Conservation (phyloP, 2,329 filamentous ascomycete species). For the Didymella exigua region DNA sequence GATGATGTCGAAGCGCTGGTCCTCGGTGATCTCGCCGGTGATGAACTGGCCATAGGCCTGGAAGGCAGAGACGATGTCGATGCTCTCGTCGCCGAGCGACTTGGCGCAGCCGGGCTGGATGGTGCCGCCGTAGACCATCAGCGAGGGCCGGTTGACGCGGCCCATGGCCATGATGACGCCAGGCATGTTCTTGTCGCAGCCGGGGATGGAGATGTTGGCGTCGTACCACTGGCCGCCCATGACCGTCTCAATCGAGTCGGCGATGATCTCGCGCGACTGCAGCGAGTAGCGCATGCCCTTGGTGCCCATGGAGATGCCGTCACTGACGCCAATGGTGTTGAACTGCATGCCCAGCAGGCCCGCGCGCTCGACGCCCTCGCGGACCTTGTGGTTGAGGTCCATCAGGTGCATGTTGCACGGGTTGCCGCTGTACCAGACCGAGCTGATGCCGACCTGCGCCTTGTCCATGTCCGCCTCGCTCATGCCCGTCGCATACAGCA, state of each 20-base stretch:
- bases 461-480: conserved; percentile 89
- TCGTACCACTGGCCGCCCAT: conserved; percentile 92
- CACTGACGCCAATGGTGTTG: conserved; percentile 97
- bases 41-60: conserved; percentile 80
- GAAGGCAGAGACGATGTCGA: conserved; percentile 92
- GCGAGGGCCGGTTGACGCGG: conserved; percentile 85
- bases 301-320: conserved; percentile 93
- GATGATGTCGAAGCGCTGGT: conserved; percentile 92
- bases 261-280: conserved; percentile 89
- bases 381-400: conserved; percentile 81
- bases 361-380: conserved; percentile 72
- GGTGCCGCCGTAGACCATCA: conserved; percentile 95
- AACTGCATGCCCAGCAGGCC: conserved; percentile 94
- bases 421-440: conserved; percentile 97
- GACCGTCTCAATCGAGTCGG: conserved; percentile 91
- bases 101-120: conserved; percentile 85
- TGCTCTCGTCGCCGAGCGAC: conserved; percentile 74
- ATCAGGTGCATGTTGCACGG: conserved; percentile 99
- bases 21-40: conserved; percentile 77
- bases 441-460: conserved; percentile 96
- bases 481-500: conserved; percentile 96
- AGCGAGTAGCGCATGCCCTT: conserved; percentile 95
- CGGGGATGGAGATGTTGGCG: conserved; percentile 89
- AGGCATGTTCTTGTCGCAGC: conserved; percentile 98
- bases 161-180: conserved; percentile 89